A percentile compares a stretch with the other conserved stretches of the same genome.
phyloP scores from a whole-genome alignment of 345 rosid species.

The Moricandia arvensis region DNA sequence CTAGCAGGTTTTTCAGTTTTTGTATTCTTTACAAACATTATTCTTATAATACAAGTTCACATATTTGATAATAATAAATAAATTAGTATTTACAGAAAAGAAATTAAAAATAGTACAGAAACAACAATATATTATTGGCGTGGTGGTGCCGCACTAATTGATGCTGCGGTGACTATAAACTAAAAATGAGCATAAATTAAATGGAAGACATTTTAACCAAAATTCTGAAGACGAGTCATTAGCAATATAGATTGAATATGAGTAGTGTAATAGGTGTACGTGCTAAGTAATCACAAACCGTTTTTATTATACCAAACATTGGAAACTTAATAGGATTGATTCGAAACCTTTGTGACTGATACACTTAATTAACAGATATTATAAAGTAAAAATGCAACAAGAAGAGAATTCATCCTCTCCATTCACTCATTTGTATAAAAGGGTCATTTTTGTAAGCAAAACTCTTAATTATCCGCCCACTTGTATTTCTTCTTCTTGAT shows the following conservation, averaged over 20 bases:
- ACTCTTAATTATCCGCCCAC: slow-evolving; percentile 14
- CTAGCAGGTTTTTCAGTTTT: too few species aligned
- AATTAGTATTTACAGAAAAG: too few species aligned
- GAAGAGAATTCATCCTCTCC: slow-evolving; percentile 5
- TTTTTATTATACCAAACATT: not conserved
- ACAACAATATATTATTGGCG: not conserved
- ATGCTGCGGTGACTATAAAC: not conserved
- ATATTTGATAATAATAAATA: too few species aligned
- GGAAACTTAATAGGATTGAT: slow-evolving; percentile 20
- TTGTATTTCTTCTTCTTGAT: not conserved
- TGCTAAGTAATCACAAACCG: not conserved
- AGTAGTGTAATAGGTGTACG: not conserved
- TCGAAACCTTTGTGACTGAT: slow-evolving; percentile 23
- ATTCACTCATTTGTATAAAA: slow-evolving; percentile 5
- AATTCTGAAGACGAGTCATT: not conserved
- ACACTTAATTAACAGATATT: not conserved
- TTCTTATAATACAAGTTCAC: too few species aligned
- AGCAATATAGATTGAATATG: not conserved
- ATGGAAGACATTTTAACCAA: not conserved
- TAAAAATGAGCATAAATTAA: not conserved
- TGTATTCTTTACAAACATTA: too few species aligned
- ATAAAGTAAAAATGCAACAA: not conserved
- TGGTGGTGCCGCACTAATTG: not conserved
- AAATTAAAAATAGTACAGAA: not conserved
- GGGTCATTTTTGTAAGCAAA: slow-evolving; percentile 27